phyloP scores from a whole-genome alignment of 225 moss, liverwort and hornwort species.

The Asterella californica region DNA sequence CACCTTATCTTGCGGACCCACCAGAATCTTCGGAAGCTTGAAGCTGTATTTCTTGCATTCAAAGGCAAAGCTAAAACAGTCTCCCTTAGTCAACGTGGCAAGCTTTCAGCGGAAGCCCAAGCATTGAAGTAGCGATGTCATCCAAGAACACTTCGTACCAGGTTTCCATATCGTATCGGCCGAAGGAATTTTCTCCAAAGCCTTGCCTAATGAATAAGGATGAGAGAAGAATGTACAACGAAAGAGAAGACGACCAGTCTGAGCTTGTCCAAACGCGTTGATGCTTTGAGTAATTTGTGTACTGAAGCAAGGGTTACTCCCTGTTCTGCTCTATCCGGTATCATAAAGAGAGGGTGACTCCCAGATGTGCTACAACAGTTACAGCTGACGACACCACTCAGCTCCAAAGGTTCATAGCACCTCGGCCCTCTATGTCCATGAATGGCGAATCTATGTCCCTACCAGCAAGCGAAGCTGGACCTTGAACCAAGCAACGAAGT shows the following conservation, averaged over 20 bases:
- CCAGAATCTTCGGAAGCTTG: not conserved
- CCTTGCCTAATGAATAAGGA: not conserved
- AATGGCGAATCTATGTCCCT: not conserved
- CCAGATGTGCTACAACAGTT: not conserved
- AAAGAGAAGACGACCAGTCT: not conserved
- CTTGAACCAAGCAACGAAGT: not conserved
- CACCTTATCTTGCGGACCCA: not conserved
- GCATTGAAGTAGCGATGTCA: no score
- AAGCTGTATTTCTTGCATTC: not conserved
- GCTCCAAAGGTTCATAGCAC: not conserved
- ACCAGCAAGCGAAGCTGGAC: not conserved
- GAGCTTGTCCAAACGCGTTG: not conserved
- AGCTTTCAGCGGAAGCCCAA: no score
- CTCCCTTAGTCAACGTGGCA: no score
- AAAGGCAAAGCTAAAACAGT: no score
- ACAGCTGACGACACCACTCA: not conserved
- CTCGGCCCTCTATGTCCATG: not conserved
- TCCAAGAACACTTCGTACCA: no score
- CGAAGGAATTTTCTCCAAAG: not conserved
- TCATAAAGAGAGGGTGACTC: not conserved
- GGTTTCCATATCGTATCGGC: no score
- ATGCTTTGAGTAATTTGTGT: not conserved
- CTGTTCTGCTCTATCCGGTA: not conserved
- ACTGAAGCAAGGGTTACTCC: constrained; percentile 3
- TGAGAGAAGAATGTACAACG: not conserved